A percentile compares a stretch with the other conserved stretches of the same genome.
These are phyloP conservation scores for Globisporangium spiculum DNA, from an alignment of 352 stramenopile genomes.

Conservation along the genomic window DNA sequence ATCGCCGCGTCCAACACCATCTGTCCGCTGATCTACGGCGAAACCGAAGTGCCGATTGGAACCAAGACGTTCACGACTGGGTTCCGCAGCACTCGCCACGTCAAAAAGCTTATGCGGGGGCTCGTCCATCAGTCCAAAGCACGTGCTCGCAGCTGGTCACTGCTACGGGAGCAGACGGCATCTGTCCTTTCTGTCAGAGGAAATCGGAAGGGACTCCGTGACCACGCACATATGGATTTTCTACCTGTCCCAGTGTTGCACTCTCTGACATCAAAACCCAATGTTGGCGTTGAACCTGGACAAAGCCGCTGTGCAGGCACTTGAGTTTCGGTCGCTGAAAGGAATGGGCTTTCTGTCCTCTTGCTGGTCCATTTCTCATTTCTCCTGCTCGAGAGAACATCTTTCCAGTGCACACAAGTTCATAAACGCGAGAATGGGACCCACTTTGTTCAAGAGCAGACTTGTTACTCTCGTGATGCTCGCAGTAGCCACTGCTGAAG, in stretches of 20 bases:
- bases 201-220: not conserved
- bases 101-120: not conserved
- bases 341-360: not conserved
- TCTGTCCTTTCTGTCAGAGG: not conserved
- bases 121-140: not conserved
- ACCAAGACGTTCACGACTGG: not conserved
- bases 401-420: not conserved
- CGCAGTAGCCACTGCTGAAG: not conserved
- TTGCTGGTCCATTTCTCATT: not conserved
- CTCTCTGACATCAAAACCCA: not conserved
- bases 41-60: not conserved
- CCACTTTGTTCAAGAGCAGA: not conserved
- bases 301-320: not conserved
- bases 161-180: not conserved
- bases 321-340: not conserved
- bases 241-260: not conserved
- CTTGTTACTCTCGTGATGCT: not conserved
- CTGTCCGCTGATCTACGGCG: not conserved
- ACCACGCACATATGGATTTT: not conserved
- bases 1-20: not conserved
- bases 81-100: not conserved
- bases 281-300: not conserved
- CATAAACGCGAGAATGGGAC: not conserved
- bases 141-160: not conserved
- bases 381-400: not conserved